Percentiles rank a stretch among this genome's conserved stretches.
These are phyloP conservation scores for Rhododendron henanense DNA, from an alignment of 148 eudicot species.

Conservation along the genomic window DNA sequence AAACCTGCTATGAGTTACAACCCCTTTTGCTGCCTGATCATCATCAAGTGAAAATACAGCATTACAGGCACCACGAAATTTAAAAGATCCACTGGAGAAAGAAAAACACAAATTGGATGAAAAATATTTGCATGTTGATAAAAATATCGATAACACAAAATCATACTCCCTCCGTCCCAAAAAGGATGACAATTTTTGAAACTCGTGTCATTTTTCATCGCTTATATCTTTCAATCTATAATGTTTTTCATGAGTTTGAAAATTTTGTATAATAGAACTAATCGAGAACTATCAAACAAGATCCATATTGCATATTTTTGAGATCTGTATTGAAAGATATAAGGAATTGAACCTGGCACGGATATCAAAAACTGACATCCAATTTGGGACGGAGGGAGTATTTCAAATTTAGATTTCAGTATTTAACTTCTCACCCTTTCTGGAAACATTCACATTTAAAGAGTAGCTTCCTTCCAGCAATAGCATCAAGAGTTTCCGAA, in stretches of 20 bases:
- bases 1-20: conserved; percentile 97
- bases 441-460: conserved; percentile 98
- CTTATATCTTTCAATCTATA: no score
- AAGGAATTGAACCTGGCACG: no score
- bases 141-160: not conserved
- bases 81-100: conserved; percentile 79
- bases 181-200: no score
- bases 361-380: no score
- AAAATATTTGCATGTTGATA: not conserved
- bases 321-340: no score
- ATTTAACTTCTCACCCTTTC: conserved; percentile 64
- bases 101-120: not conserved
- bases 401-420: not conserved
- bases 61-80: conserved; percentile 94
- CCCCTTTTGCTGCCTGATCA: conserved; percentile 81
- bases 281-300: no score
- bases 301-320: no score
- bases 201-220: no score
- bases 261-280: no score
- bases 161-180: no score
- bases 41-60: conserved; percentile 79
- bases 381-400: no score
- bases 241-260: no score
- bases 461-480: conserved; percentile 68
- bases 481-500: conserved; percentile 62